Conservation (phyloP, 495 filamentous ascomycete genomes). For the Hypoxylon fuscum region DNA sequence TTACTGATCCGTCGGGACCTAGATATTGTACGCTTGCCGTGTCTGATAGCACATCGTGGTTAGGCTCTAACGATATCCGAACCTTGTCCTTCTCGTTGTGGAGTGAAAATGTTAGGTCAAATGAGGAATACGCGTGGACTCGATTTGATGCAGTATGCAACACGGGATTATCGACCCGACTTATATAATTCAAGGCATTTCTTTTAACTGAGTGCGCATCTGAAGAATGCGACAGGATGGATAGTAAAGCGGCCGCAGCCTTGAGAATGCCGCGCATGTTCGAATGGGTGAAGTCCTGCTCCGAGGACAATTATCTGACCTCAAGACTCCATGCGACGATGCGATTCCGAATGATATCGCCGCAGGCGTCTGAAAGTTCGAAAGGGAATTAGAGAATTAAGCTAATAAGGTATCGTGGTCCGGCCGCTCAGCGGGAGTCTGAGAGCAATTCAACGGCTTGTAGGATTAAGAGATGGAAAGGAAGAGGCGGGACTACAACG, state of each 20-base stretch:
- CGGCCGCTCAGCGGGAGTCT: conserved; percentile 2
- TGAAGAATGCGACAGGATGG: conserved; percentile 28
- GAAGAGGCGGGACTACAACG: conserved; percentile 27
- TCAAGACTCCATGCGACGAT: conserved; percentile 44
- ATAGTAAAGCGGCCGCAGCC: conserved; percentile 37
- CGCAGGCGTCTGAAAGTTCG: conserved; percentile 14
- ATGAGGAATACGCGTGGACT: conserved; percentile 79
- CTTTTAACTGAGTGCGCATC: conserved; percentile 77
- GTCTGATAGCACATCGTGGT: conserved; percentile 85
- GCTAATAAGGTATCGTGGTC: conserved; percentile 18
- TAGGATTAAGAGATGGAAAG: conserved; percentile 15
- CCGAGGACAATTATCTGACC: conserved; percentile 29
- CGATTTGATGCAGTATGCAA: conserved; percentile 83
- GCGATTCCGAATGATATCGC: conserved; percentile 11
- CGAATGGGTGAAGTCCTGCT: conserved; percentile 35
- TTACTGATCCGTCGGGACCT: conserved; percentile 70
- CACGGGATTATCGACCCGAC: conserved; percentile 74
- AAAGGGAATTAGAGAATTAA: not conserved
- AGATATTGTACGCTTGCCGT: conserved; percentile 79
- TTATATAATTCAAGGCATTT: conserved; percentile 78
- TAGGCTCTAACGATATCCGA: conserved; percentile 86
- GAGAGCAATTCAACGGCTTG: conserved; percentile 8
- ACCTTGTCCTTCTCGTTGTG: conserved; percentile 73
- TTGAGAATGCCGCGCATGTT: conserved; percentile 43
- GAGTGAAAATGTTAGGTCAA: conserved; percentile 83